phyloP scores from a whole-genome alignment of 1,139 yeast species.

The Eremothecium gossypii region DNA sequence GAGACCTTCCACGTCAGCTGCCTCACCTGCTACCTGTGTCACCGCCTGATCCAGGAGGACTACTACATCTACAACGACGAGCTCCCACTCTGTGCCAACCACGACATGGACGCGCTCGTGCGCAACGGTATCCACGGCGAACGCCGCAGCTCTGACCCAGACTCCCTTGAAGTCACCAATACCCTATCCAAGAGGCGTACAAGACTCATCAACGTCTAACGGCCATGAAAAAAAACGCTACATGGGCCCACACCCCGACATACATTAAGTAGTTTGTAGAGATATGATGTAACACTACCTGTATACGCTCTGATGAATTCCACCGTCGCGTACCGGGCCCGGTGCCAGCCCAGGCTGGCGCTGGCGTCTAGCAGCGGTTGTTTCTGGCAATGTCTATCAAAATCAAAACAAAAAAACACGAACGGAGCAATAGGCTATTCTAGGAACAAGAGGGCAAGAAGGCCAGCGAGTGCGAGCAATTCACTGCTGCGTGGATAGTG shows the following conservation, averaged over 20 bases:
- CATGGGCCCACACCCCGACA: too few species aligned
- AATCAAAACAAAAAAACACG: neutral
- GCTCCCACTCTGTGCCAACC: slow-evolving; percentile 24
- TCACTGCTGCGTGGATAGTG: too few species aligned
- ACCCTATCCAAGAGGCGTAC: slow-evolving; percentile 23
- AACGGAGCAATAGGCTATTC: slow-evolving; percentile 2
- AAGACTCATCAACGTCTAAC: slow-evolving; percentile 14
- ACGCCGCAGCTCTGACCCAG: neutral
- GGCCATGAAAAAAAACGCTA: too few species aligned
- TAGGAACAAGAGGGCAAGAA: slow-evolving; percentile 10
- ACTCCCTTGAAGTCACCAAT: slow-evolving; percentile 6
- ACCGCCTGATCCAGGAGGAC: slow-evolving; percentile 40
- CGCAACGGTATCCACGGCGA: slow-evolving; percentile 11
- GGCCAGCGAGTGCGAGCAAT: neutral
- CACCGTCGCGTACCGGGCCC: too few species aligned
- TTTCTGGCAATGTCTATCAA: neutral
- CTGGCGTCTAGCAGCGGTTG: neutral
- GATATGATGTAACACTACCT: too few species aligned
- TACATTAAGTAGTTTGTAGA: too few species aligned
- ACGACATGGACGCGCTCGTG: slow-evolving; percentile 20
- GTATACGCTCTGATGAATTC: too few species aligned
- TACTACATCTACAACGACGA: slow-evolving; percentile 34
- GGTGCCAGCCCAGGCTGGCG: neutral
- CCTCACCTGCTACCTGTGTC: slow-evolving; percentile 49
- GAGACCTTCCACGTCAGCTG: slow-evolving; percentile 64